These are phyloP conservation scores for Monilinia fructigena DNA, from an alignment of 2,329 filamentous ascomycete species.

Conservation along the genomic window DNA sequence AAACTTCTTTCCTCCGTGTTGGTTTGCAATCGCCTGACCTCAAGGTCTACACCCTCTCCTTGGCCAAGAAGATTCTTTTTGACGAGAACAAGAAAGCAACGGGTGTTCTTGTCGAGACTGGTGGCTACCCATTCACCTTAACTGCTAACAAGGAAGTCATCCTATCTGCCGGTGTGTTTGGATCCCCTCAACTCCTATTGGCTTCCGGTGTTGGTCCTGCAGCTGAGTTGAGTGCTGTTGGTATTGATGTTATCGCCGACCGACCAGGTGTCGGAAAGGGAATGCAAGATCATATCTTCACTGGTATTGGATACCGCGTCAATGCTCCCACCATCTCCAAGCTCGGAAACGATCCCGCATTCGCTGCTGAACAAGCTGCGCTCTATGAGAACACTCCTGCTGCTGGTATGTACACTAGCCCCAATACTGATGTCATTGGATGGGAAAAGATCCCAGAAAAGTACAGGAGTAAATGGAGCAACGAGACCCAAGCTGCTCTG, in stretches of 20 bases:
- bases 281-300: constrained; percentile 44
- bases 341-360: constrained; percentile 7
- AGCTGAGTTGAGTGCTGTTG: constrained; percentile 44
- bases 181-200: constrained; percentile 51
- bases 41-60: constrained; percentile 44
- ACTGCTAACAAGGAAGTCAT: constrained; percentile 39
- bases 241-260: constrained; percentile 47
- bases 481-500: constrained; percentile 4
- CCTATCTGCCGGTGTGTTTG: constrained; percentile 49
- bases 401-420: constrained; percentile 21
- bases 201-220: constrained; percentile 48
- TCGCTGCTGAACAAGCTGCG: background rate
- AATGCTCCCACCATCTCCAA: constrained; percentile 19
- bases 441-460: constrained; percentile 29
- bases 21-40: constrained; percentile 30
- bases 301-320: constrained; percentile 22
- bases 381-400: constrained; percentile 7
- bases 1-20: constrained; percentile 41
- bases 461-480: constrained; percentile 14
- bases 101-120: constrained; percentile 42
- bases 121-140: constrained; percentile 16
- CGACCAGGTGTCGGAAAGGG: constrained; percentile 51
- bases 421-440: constrained; percentile 25
- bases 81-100: constrained; percentile 43
- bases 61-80: constrained; percentile 48